A percentile compares a stretch with the other conserved stretches of the same genome.
These are phyloP conservation scores for Aspergillus heteromorphus DNA, from an alignment of 495 filamentous ascomycete genomes.

Conservation along the genomic window DNA sequence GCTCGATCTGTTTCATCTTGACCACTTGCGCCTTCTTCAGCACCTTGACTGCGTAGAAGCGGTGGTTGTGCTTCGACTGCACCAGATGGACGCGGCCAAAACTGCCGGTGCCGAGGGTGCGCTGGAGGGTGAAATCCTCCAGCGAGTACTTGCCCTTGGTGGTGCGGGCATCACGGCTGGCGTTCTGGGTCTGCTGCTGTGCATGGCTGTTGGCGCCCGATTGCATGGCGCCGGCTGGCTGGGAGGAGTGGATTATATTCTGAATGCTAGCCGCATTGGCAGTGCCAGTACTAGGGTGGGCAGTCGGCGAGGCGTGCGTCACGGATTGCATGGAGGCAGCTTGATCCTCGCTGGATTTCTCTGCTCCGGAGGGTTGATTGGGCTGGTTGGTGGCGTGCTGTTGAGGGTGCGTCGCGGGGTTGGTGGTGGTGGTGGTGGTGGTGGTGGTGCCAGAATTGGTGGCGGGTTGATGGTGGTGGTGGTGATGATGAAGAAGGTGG, in stretches of 20 bases:
- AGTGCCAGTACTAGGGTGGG: slow-evolving; percentile 15
- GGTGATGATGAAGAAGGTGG: slow-evolving; percentile 12
- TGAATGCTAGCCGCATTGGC: slow-evolving; percentile 43
- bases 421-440: slow-evolving; percentile 19
- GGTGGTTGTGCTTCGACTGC: slow-evolving; percentile 92
- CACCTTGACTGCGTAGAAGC: slow-evolving; percentile 97
- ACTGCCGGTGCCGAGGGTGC: slow-evolving; percentile 92
- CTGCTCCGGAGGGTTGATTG: slow-evolving; percentile 17
- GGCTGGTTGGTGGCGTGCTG: slow-evolving; percentile 12
- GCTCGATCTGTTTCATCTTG: slow-evolving; percentile 99
- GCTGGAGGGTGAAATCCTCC: slow-evolving; percentile 76
- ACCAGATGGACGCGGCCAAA: slow-evolving; percentile 95
- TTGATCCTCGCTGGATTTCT: slow-evolving; percentile 19
- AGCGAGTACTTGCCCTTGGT: slow-evolving; percentile 99
- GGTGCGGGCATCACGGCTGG: slow-evolving; percentile 45
- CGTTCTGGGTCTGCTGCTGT: slow-evolving; percentile 16
- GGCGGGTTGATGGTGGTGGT: slow-evolving; percentile 21
- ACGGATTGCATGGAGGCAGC: slow-evolving; percentile 40
- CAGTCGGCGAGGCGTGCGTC: slow-evolving; percentile 25
- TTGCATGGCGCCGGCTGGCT: slow-evolving; percentile 21
- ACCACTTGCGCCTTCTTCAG: slow-evolving; percentile 97
- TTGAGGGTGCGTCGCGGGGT: slow-evolving; percentile 6
- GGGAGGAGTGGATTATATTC: slow-evolving; percentile 36
- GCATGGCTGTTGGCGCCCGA: slow-evolving; percentile 4
- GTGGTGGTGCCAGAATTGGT: slow-evolving; percentile 9